Conservation (phyloP, 495 filamentous ascomycete species). For the Trichoderma parareesei region DNA sequence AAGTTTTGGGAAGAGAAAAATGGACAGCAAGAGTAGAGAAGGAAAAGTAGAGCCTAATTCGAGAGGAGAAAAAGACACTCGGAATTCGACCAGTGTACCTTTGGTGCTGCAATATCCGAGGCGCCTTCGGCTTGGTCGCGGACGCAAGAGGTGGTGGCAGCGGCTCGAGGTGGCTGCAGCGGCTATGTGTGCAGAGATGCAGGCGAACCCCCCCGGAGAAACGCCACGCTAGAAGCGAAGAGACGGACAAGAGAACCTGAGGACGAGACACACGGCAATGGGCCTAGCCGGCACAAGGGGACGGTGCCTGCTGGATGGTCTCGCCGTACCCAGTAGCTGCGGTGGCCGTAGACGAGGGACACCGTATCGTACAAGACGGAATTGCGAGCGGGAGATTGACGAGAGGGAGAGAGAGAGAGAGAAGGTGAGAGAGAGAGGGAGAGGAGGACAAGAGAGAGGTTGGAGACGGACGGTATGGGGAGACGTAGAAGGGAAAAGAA, state of each 20-base stretch:
- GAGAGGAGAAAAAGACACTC: not conserved
- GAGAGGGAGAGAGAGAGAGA: not conserved
- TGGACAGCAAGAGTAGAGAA: not conserved
- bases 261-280: conserved; percentile 1
- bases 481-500: conserved; percentile 7
- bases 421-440: not conserved
- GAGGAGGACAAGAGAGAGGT: conserved; percentile 9
- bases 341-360: conserved; percentile 4
- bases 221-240: conserved; percentile 7
- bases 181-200: conserved; percentile 9
- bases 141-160: not conserved
- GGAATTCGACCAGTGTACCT: not conserved
- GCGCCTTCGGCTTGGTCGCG: not conserved
- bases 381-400: not conserved
- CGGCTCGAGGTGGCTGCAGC: not conserved
- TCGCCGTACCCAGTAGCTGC: not conserved
- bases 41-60: not conserved
- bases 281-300: not conserved
- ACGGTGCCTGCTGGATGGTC: conserved; percentile 4
- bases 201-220: not conserved
- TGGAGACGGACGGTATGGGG: too few species aligned
- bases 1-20: not conserved
- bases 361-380: not conserved
- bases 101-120: not conserved
- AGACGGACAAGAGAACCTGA: not conserved